phyloP scores from a whole-genome alignment of 306 rosid species.

The Casuarina equisetifolia region DNA sequence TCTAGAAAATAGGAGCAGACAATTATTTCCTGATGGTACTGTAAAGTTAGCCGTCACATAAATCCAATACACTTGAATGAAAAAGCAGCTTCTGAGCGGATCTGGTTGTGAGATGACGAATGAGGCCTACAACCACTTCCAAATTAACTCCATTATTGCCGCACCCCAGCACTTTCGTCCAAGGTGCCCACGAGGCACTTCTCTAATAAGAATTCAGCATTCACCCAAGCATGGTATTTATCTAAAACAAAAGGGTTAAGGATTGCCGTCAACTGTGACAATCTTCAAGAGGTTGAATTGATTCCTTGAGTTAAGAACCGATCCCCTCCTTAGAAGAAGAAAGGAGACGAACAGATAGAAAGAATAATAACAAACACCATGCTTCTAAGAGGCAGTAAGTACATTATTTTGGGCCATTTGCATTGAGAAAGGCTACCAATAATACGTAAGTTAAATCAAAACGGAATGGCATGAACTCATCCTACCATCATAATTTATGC shows the following conservation, averaged over 20 bases:
- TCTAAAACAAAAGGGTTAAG: slow-evolving; percentile 53
- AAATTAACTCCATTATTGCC: background rate
- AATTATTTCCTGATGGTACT: background rate
- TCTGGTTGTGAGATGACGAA: slow-evolving; percentile 9
- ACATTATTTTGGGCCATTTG: background rate
- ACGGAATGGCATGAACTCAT: background rate
- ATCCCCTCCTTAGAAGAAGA: background rate
- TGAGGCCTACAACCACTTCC: background rate
- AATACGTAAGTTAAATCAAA: background rate
- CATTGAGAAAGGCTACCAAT: background rate
- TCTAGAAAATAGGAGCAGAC: background rate
- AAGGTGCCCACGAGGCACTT: slow-evolving; percentile 82
- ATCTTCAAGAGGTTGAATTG: background rate
- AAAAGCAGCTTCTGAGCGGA: background rate
- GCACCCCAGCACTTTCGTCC: slow-evolving; percentile 47
- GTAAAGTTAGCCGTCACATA: background rate
- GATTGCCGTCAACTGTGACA: slow-evolving; percentile 23
- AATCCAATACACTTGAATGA: background rate
- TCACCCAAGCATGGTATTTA: slow-evolving; percentile 97
- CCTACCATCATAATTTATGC: background rate
- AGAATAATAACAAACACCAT: too few relatives aligned
- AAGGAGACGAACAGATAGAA: background rate
- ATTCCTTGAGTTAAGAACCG: background rate
- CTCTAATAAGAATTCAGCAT: slow-evolving; percentile 80
- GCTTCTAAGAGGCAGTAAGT: background rate